These are phyloP conservation scores for Yamadazyma atlantica DNA, from an alignment of 1,139 yeast species.

Conservation along the genomic window DNA sequence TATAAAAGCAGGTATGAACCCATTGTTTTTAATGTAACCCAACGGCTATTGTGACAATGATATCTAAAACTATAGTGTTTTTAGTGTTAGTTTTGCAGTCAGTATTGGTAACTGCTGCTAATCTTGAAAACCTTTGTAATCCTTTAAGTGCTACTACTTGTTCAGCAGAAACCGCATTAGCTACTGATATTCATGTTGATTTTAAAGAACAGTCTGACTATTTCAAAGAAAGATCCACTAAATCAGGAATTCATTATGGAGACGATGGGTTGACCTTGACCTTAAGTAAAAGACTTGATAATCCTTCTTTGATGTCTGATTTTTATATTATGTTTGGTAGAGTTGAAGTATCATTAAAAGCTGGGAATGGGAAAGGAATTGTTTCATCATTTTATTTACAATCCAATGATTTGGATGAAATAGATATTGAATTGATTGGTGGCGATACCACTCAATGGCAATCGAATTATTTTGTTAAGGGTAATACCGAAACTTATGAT, in stretches of 20 bases:
- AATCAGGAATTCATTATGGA: slow-evolving; percentile 22
- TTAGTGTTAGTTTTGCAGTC: too few species aligned
- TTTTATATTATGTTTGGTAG: slow-evolving; percentile 83
- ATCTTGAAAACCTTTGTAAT: slow-evolving; percentile 22
- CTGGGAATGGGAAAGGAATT: slow-evolving; percentile 71
- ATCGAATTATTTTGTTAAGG: slow-evolving; percentile 76
- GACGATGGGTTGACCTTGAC: slow-evolving; percentile 58
- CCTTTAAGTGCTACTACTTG: slow-evolving; percentile 27
- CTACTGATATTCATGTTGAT: slow-evolving; percentile 45
- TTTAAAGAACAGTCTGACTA: slow-evolving; percentile 42
- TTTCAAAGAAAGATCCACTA: slow-evolving; percentile 21
- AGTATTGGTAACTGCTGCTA: slow-evolving; percentile 6
- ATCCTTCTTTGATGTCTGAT: slow-evolving; percentile 67
- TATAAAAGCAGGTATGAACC: neutral
- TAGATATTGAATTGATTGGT: slow-evolving; percentile 79
- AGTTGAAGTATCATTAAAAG: slow-evolving; percentile 63
- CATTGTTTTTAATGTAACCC: too few species aligned
- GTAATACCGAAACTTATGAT: slow-evolving; percentile 66
- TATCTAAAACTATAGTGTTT: too few species aligned
- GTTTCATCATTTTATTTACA: slow-evolving; percentile 75
- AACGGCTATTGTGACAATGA: too few species aligned
- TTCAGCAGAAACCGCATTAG: slow-evolving; percentile 52
- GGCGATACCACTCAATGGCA: slow-evolving; percentile 69
- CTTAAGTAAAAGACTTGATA: slow-evolving; percentile 57
- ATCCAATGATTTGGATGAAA: slow-evolving; percentile 79